Evolutionary conservation across 139 green algal species (phyloP), one percentile per base, ranked within the genome.

Genomic region (Picochlorum sp.): DNA sequence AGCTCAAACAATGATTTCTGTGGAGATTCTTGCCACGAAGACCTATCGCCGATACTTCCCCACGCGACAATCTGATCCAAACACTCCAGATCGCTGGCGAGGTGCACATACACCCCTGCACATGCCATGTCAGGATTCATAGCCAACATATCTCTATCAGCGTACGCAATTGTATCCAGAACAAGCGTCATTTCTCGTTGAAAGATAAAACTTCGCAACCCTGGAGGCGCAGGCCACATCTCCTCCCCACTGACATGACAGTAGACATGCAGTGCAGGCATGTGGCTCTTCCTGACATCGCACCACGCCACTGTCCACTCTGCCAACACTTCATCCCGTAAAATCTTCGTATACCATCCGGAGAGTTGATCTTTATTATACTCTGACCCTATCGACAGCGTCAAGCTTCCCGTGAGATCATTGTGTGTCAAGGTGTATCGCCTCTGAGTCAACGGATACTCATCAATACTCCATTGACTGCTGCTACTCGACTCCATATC

Each of bases 361-460:
- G 80, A 82, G 10, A 95, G 79, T 69, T 95, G 88, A 11, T 57
- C 11, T 16, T 45, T n/a, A 69, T 96, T 95, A 79, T 85, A 91
- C 4, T 87, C 65, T 0, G 49, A 30, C 10, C 87, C 89, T 61
- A 96, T 83, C 3, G 87, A 81, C 4, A 96, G 72, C 15, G 69
- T 50, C 14, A 96, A 75, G 31, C 74, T 77, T 23, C 84, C 90
- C 1, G 90, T 96, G 0, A 96, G 56, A 67, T 96, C 90, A 63
- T 95, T 95, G 73, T 96, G 90, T 1, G 90, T 96, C 7, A 96
- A 74, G 1, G 90, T 96, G 76, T 96, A 96, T n/a, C 72, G 62
- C 2, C 88, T 66, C 14, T 54, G 34, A 41, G 34, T 41, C 34
- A 41, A 41, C 8, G 34, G 34, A 11, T 41, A 41, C 34, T 41